phyloP scores from a whole-genome alignment of 2,329 filamentous ascomycete genomes.

The Talaromyces sp. region DNA sequence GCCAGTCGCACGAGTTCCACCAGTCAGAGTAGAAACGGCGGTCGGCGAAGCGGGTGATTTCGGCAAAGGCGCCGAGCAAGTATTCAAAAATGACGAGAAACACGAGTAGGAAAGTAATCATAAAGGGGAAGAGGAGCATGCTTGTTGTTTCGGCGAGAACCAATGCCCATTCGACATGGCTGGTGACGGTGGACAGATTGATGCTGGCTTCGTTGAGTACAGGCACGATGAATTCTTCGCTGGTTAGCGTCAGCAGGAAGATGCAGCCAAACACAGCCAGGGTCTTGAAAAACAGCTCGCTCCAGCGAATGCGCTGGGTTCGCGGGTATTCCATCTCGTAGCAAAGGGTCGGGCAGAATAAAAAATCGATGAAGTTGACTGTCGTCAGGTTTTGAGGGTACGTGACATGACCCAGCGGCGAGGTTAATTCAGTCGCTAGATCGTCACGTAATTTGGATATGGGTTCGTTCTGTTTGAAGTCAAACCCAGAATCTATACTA shows the following conservation, averaged over 20 bases:
- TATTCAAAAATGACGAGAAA: constrained; percentile 99
- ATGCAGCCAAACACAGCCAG: constrained; percentile 93
- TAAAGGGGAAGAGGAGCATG: constrained; percentile 91
- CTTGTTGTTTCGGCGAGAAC: constrained; percentile 87
- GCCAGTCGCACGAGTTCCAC: constrained; percentile 63
- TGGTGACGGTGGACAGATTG: constrained; percentile 45
- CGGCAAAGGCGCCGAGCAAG: constrained; percentile 86
- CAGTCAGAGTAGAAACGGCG: constrained; percentile 83
- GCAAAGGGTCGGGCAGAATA: constrained; percentile 91
- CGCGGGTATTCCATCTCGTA: constrained; percentile 97
- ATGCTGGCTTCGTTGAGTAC: constrained; percentile 71
- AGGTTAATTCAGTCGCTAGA: constrained; percentile 85
- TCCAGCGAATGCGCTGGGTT: constrained; percentile 68
- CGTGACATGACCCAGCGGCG: constrained; percentile 80
- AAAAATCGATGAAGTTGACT: constrained; percentile 77
- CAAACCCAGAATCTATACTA: constrained; percentile 26
- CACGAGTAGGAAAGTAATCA: constrained; percentile 90
- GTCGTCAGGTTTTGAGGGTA: constrained; percentile 86
- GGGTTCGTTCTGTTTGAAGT: constrained; percentile 43
- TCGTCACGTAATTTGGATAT: constrained; percentile 73
- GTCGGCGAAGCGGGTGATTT: constrained; percentile 89
- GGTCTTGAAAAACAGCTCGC: constrained; percentile 77
- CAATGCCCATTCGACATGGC: constrained; percentile 63
- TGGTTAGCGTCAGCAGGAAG: constrained; percentile 84
- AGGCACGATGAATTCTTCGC: constrained; percentile 92